Conservation (phyloP, 768 basidiomycete genomes). For the Stropharia rugosoannulata region DNA sequence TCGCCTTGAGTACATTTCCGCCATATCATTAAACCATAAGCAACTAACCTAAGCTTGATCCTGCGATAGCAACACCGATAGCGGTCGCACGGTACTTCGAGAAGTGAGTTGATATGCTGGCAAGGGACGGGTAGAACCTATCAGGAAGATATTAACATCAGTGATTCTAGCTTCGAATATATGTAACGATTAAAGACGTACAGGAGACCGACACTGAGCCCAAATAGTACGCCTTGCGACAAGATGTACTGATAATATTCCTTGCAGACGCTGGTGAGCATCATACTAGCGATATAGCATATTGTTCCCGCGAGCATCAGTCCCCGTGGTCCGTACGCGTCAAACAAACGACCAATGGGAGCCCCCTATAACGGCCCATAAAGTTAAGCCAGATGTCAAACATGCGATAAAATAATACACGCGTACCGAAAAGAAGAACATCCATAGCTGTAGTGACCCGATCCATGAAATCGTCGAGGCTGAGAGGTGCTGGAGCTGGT, state of each 20-base stretch:
- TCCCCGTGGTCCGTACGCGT: constrained; percentile 55
- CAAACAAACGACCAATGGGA: constrained; percentile 58
- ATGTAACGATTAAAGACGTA: constrained; percentile 30
- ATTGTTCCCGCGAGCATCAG: constrained; percentile 53
- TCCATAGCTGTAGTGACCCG: constrained; percentile 66
- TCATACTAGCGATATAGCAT: constrained; percentile 48
- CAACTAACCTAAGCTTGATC: constrained; percentile 59
- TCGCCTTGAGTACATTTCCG: not conserved
- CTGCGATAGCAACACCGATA: constrained; percentile 67
- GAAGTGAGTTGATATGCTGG: constrained; percentile 69
- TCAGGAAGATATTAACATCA: constrained; percentile 8
- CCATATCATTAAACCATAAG: not conserved
- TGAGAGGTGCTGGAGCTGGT: constrained; percentile 51
- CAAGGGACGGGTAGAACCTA: constrained; percentile 71
- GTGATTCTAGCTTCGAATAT: constrained; percentile 1
- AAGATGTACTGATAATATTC: constrained; percentile 62
- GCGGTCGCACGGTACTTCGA: constrained; percentile 66
- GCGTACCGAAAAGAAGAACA: constrained; percentile 68
- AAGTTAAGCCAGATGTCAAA: not conserved
- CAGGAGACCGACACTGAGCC: constrained; percentile 64
- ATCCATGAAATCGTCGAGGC: constrained; percentile 70
- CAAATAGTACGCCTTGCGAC: constrained; percentile 64
- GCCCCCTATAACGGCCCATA: constrained; percentile 46
- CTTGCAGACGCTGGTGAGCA: constrained; percentile 58
- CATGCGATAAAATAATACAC: not conserved